Conservation (phyloP, 2,329 filamentous ascomycete genomes). For the Calonectria pseudoreteaudii region DNA sequence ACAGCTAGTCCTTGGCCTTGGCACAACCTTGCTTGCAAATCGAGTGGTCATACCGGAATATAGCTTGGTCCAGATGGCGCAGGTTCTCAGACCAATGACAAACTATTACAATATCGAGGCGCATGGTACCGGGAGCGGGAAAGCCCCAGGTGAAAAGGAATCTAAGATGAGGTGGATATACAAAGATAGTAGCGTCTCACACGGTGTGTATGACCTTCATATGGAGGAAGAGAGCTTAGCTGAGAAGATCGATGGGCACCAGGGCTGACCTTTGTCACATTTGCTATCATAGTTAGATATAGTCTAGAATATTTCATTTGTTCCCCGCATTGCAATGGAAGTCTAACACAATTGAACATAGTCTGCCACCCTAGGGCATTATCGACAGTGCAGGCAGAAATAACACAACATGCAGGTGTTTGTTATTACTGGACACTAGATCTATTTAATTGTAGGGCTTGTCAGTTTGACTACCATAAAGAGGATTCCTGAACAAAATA, state of each 20-base stretch:
- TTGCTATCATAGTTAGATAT: background rate
- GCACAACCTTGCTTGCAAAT: background rate
- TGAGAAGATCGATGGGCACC: background rate
- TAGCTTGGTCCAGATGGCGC: background rate
- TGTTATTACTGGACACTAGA: too few relatives aligned
- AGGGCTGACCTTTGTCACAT: background rate
- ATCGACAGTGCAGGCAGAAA: too few relatives aligned
- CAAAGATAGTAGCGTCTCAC: background rate
- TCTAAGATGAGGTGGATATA: background rate
- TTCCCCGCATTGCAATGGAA: background rate
- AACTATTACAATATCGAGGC: background rate
- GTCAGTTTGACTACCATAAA: too few relatives aligned
- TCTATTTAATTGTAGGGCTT: too few relatives aligned
- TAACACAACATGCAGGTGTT: too few relatives aligned
- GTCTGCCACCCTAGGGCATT: too few relatives aligned
- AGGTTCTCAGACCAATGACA: slow-evolving; percentile 7
- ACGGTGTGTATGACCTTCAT: slow-evolving; percentile 7
- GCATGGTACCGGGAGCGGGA: background rate
- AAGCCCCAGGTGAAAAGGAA: too few relatives aligned
- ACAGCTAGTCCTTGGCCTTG: background rate
- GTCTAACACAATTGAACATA: background rate
- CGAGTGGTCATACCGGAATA: background rate
- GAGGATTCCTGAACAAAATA: too few relatives aligned
- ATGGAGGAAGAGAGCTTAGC: slow-evolving; percentile 1
- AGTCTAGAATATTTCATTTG: background rate